A percentile compares a stretch with the other conserved stretches of the same genome.
These are phyloP conservation scores for Rubroshorea leprosula DNA, from an alignment of 345 rosid genomes.

Conservation along the genomic window DNA sequence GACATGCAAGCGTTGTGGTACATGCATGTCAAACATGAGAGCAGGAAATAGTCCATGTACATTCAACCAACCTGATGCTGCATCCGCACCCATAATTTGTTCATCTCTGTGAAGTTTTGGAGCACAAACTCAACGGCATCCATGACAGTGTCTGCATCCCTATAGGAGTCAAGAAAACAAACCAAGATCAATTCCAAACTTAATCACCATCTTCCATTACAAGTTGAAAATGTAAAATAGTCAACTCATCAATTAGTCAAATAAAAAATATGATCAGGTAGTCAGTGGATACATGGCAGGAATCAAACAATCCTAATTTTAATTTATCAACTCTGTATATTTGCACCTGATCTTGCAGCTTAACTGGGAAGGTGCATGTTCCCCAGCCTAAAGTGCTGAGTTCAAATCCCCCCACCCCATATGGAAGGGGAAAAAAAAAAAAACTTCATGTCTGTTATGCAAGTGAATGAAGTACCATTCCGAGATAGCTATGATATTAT, in stretches of 20 bases:
- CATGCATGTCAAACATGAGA: constrained; percentile 65
- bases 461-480: not conserved
- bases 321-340: no score
- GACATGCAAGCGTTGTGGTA: constrained; percentile 57
- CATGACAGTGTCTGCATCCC: constrained; percentile 89
- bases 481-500: not conserved
- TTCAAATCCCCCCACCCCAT: no score
- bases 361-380: no score
- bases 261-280: not conserved
- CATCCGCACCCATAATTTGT: constrained; percentile 99
- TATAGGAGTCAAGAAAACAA: constrained; percentile 27
- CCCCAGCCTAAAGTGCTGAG: no score
- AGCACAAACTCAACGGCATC: constrained; percentile 97
- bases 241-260: not conserved
- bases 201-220: not conserved
- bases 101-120: constrained; percentile 98
- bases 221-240: no score
- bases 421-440: no score
- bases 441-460: no score
- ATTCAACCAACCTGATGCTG: constrained; percentile 98
- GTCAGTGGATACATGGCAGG: not conserved
- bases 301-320: no score
- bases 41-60: constrained; percentile 44
- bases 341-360: no score
- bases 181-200: constrained; percentile 8